A percentile compares a stretch with the other conserved stretches of the same genome.
Evolutionary conservation across 331 rosid species (phyloP).

Genomic region (Malus hybrid): DNA sequence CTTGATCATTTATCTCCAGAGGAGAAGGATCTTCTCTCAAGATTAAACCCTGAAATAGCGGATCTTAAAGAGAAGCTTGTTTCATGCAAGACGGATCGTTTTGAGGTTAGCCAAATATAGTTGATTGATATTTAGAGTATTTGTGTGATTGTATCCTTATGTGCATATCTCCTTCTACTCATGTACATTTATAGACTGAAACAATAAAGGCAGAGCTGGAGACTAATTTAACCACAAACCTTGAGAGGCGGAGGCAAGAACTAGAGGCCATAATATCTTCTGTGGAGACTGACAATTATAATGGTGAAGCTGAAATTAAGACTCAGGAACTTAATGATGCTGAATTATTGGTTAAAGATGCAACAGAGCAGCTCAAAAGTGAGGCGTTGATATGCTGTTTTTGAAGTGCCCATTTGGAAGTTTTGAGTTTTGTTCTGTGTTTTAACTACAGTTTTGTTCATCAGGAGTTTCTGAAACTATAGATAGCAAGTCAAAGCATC

Average conservation of each 20-base stretch:
- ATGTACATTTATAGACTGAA: constrained; percentile 55
- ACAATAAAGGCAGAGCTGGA: constrained; percentile 91
- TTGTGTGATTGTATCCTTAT: not conserved
- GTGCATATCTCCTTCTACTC: not conserved
- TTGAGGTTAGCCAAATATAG: constrained; percentile 58
- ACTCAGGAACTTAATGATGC: constrained; percentile 69
- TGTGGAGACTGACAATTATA: constrained; percentile 52
- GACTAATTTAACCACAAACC: constrained; percentile 88
- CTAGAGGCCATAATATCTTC: constrained; percentile 70
- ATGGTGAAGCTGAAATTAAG: constrained; percentile 61
- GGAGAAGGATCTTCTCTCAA: constrained; percentile 73
- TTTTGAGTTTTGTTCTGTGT: constrained; percentile 10
- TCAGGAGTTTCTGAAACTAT: constrained; percentile 70
- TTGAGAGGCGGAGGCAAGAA: constrained; percentile 89
- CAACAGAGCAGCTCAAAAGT: constrained; percentile 66
- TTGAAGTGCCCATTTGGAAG: constrained; percentile 11
- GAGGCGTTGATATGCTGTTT: constrained; percentile 28
- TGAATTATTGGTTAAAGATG: constrained; percentile 62
- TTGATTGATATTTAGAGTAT: not conserved
- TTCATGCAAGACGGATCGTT: constrained; percentile 77
- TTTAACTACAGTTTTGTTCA: constrained; percentile 26
- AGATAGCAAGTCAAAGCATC: constrained; percentile 44
- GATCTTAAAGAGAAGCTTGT: constrained; percentile 80
- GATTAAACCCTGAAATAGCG: constrained; percentile 83
- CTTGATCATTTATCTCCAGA: constrained; percentile 86